Evolutionary conservation across 768 basidiomycete genomes (phyloP).

Genomic region (Mycena galericulata): DNA sequence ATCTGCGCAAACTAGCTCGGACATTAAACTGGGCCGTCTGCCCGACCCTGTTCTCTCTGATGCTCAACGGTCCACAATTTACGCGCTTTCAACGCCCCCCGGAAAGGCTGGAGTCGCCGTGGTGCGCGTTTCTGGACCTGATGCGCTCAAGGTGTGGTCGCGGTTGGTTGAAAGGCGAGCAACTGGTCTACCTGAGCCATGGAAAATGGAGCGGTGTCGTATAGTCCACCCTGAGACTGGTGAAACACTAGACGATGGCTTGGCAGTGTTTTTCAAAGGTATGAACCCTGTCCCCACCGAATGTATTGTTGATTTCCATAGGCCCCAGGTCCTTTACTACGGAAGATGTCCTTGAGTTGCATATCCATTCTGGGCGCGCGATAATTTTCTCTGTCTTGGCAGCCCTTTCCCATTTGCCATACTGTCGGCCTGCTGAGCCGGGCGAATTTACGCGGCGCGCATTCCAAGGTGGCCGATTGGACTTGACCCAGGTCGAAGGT

Average conservation of each 20-base stretch:
- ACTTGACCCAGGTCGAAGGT: conserved; percentile 91
- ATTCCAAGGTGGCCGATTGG: conserved; percentile 82
- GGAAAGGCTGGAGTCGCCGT: conserved; percentile 90
- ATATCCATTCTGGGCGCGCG: conserved; percentile 89
- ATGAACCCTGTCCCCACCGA: neutral
- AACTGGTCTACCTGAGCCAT: conserved; percentile 58
- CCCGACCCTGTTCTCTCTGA: conserved; percentile 46
- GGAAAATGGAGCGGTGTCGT: conserved; percentile 78
- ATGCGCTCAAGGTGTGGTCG: conserved; percentile 71
- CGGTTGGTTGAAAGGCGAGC: conserved; percentile 59
- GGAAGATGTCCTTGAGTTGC: conserved; percentile 85
- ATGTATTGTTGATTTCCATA: conserved; percentile 41
- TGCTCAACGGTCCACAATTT: conserved; percentile 82
- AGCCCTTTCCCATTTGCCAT: conserved; percentile 70
- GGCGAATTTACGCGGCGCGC: conserved; percentile 93
- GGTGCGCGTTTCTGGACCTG: conserved; percentile 85
- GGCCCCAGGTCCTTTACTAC: conserved; percentile 87
- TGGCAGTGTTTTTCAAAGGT: conserved; percentile 89
- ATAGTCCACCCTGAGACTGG: conserved; percentile 71
- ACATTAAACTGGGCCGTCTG: conserved; percentile 6
- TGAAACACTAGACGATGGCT: conserved; percentile 80
- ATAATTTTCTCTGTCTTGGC: conserved; percentile 77
- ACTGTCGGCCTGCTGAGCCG: conserved; percentile 81
- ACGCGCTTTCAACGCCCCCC: conserved; percentile 88
- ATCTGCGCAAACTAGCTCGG: conserved; percentile 8